Base-by-base conservation (phyloP, 495 filamentous ascomycete genomes). In the Talaromyces nanjingensis region DNA sequence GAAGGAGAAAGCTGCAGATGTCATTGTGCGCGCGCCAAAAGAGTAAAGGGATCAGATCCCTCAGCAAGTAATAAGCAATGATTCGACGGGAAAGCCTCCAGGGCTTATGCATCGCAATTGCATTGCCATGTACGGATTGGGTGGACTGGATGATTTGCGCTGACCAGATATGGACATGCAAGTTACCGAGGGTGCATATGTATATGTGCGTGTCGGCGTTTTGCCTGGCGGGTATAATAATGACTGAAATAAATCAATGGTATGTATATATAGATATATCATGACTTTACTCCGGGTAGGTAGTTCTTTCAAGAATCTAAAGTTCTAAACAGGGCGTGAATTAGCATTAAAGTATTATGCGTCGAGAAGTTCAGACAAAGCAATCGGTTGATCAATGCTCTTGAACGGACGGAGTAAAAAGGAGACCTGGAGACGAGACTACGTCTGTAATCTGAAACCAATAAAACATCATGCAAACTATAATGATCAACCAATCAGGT, bases 311-410 rank as follows among this genome's bases (percentile, higher is more conserved):
- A 42, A 8, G 37, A 42, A 5, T 5, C 37, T n/a, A n/a, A n/a
- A n/a, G n/a, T n/a, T n/a, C n/a, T n/a, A 16, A n/a, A 42, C 18
- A 49, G 53, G 53, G 27, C 24, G 24, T 29, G 11, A 3, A 8
- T 9, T 49, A 49, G 11, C 22, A 56, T 1, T 14, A 20, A 4
- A 56, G 53, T 56, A 56, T 14, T 29, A n/a, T 56, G 20, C 14
- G 7, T 56, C 25, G 20, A n/a, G 4, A 56, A 27, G 27, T 25
- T 14, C 12, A 56, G 27, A 56, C 52, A 54, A 37, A 59, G 31
- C 56, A 59, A 37, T 59, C 56, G 31, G 27, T 59, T 59, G 56
- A 59, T 59, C 56, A 59, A 22, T 37, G 29, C 56, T 37, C 29
- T 20, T 49, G 45, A 49, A 1, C 1, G n/a, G 20, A 49, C 45